Evolutionary conservation across 257 asterid species (phyloP), one percentile per base, ranked within the genome.

Genomic region (Schizonepeta tenuifolia): DNA sequence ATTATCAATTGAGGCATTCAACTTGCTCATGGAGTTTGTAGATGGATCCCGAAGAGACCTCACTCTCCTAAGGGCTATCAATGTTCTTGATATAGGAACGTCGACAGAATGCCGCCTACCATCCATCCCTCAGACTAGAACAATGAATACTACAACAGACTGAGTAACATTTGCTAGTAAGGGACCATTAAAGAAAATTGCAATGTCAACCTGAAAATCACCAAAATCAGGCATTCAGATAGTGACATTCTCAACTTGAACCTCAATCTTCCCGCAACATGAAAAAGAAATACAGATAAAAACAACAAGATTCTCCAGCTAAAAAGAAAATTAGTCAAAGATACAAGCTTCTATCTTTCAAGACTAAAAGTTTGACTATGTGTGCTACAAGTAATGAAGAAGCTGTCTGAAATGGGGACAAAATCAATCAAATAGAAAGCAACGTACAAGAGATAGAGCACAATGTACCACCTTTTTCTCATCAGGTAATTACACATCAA

Each of bases 21-120:
- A 80, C 79, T 84, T 90, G 82, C 89, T 87, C 75, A 80, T 76
- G 4, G 96, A 86, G 75, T 85, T 88, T 8, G 98, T 93, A 2
- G 95, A 82, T 59, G 97, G 98, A 69, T 93, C 98, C 15, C 98
- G 85, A 57, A 93, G 96, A 24, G 98, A 93, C 84, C 91, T 90
- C 76, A 90, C 98, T 83, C 97, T 79, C 75, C 95, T 78, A 11
- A 93, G 91, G 31, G 95, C 98, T 24, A 90, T 80, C 74, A 93
- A 75, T 4, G 96, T 62, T 81, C 83, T 84, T 7, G 97, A 80
- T 71, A 93, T 77, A 56, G 98, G 98, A 79, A 88, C 77, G 79
- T 93, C 98, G 56, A 93, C 86, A 1, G 97, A 93, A 79, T 87
- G 97, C 15, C 98, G 88, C 71, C 96, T 79, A 49, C 91, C 95